Percentiles rank a stretch among this genome's conserved stretches.
These are phyloP conservation scores for Agarophyton chilense DNA, from an alignment of 23 red algal species.

Conservation along the genomic window DNA sequence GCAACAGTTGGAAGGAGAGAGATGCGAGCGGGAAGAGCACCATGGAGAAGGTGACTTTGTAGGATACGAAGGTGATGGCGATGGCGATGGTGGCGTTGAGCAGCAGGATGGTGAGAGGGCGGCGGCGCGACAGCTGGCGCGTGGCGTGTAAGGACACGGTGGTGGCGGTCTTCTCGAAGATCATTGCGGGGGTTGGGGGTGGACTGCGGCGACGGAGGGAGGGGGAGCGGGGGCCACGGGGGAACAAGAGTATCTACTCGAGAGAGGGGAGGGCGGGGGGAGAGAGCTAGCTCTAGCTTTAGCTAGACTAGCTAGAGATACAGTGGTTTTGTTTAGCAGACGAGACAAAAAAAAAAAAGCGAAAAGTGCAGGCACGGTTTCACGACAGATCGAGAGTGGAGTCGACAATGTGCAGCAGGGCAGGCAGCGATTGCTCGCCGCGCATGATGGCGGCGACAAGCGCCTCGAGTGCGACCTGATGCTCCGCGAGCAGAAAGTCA, in stretches of 20 bases:
- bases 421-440: not conserved
- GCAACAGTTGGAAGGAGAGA: not conserved
- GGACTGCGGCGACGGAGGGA: not conserved
- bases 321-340: no score
- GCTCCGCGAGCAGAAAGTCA: constrained; percentile 19
- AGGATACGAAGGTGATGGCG: constrained; percentile 19
- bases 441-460: not conserved
- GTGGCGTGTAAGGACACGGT: constrained; percentile 15
- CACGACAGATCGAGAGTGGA: no score
- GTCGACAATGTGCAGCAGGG: not conserved
- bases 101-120: constrained; percentile 10
- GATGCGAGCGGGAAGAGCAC: constrained; percentile 38
- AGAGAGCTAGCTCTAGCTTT: no score
- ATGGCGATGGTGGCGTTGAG: constrained; percentile 16
- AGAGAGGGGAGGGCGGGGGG: no score
- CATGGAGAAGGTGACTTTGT: constrained; percentile 40
- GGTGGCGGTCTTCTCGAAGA: constrained; percentile 37
- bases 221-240: not conserved
- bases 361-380: no score
- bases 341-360: no score
- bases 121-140: constrained; percentile 41
- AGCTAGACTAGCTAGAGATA: no score
- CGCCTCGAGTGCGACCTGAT: not conserved
- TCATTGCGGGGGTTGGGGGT: not conserved
- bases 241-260: not conserved